These are phyloP conservation scores for Cercophora samala DNA, from an alignment of 495 filamentous ascomycete species.

Conservation along the genomic window DNA sequence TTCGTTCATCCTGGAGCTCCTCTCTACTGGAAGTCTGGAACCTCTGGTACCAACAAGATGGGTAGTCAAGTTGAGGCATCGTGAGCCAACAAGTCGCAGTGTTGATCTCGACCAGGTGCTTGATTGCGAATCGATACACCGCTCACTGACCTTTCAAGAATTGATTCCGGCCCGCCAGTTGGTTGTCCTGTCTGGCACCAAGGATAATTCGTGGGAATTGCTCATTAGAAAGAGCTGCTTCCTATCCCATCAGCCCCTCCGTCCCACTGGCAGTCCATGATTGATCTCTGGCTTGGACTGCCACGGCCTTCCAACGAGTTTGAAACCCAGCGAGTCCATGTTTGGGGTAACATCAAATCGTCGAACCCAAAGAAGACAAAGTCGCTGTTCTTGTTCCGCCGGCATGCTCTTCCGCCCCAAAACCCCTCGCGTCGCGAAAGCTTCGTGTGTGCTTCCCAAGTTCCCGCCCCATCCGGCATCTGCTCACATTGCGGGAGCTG, in stretches of 20 bases:
- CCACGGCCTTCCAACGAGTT: background rate
- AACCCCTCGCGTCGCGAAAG: too few relatives aligned
- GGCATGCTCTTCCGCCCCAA: too few relatives aligned
- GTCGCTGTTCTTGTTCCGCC: too few relatives aligned
- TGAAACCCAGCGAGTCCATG: background rate
- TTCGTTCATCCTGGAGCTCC: background rate
- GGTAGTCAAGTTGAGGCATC: background rate
- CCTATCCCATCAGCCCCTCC: background rate
- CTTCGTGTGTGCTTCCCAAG: too few relatives aligned
- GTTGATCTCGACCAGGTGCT: constrained; percentile 12
- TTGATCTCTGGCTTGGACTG: constrained; percentile 13
- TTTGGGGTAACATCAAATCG: background rate
- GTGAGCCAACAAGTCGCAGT: background rate
- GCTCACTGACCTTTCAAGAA: constrained; percentile 29
- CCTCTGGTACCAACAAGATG: background rate
- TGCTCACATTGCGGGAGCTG: too few relatives aligned
- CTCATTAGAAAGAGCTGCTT: background rate
- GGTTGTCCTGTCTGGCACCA: constrained; percentile 15
- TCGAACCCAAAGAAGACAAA: too few relatives aligned
- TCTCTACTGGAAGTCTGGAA: background rate
- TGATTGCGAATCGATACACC: constrained; percentile 14
- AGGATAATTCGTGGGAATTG: constrained; percentile 11
- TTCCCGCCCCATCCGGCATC: too few relatives aligned
- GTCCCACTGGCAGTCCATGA: constrained; percentile 15
- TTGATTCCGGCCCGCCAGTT: constrained; percentile 16